phyloP scores from a whole-genome alignment of 352 stramenopile species.

The Phytophthora capsici region DNA sequence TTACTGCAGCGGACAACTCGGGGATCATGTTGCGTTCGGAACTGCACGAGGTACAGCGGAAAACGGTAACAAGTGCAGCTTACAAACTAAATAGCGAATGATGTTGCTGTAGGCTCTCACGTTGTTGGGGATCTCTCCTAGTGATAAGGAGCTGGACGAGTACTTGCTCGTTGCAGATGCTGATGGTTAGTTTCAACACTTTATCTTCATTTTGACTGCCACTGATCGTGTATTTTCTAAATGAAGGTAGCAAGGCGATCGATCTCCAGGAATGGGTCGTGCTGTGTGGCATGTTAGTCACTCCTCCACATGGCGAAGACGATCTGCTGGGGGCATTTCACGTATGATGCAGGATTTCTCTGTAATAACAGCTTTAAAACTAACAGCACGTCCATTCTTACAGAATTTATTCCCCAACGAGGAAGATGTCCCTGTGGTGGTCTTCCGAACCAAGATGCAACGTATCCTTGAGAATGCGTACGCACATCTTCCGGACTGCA shows the following conservation, averaged over 20 bases:
- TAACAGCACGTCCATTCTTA: neutral
- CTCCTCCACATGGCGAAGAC: constrained; percentile 54
- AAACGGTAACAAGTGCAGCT: neutral
- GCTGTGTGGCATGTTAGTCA: constrained; percentile 69
- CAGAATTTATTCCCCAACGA: constrained; percentile 71
- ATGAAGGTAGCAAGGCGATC: constrained; percentile 65
- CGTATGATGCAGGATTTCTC: constrained; percentile 27
- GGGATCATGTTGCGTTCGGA: constrained; percentile 74
- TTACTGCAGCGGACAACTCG: constrained; percentile 48
- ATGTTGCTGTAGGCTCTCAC: constrained; percentile 43
- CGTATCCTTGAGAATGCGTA: constrained; percentile 70
- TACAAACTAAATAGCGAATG: neutral
- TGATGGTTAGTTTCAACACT: constrained; percentile 32
- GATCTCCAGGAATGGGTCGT: constrained; percentile 74
- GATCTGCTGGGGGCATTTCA: constrained; percentile 63
- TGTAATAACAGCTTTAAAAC: neutral
- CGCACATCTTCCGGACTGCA: constrained; percentile 65
- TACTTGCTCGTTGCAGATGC: constrained; percentile 69
- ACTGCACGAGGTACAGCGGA: constrained; percentile 50
- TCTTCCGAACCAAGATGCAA: constrained; percentile 79
- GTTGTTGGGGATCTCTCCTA: constrained; percentile 60
- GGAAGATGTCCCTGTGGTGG: constrained; percentile 60
- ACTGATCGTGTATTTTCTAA: neutral
- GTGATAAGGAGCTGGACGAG: constrained; percentile 73
- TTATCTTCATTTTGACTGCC: neutral